A percentile compares a stretch with the other conserved stretches of the same genome.
Conservation (phyloP, 805 yeast genomes). For the Candida michaelii region DNA sequence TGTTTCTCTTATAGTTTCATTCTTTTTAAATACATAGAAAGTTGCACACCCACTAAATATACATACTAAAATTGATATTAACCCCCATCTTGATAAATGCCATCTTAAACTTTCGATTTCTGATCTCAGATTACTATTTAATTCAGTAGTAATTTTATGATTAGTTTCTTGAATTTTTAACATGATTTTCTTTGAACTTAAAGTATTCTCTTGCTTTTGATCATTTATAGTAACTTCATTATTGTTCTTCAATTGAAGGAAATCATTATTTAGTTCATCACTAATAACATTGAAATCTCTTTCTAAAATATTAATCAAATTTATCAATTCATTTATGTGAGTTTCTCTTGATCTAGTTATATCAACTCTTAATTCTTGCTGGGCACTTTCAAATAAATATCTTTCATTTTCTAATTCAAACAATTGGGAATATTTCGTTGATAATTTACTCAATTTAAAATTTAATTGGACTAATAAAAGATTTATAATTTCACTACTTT, state of each 20-base stretch:
- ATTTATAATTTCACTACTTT: slow-evolving; percentile 59
- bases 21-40: slow-evolving; percentile 47
- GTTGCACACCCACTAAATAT: slow-evolving; percentile 55
- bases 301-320: slow-evolving; percentile 66
- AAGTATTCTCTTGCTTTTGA: slow-evolving; percentile 80
- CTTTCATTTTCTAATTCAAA: slow-evolving; percentile 84
- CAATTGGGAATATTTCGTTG: slow-evolving; percentile 47
- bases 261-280: slow-evolving; percentile 70
- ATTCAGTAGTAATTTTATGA: slow-evolving; percentile 78
- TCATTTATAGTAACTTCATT: slow-evolving; percentile 82
- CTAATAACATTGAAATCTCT: slow-evolving; percentile 69
- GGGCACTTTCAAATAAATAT: slow-evolving; percentile 89
- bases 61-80: slow-evolving; percentile 68
- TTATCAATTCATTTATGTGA: slow-evolving; percentile 65
- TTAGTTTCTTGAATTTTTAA: slow-evolving; percentile 77
- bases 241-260: slow-evolving; percentile 63
- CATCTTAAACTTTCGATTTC: slow-evolving; percentile 89
- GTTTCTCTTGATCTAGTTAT: slow-evolving; percentile 69
- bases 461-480: slow-evolving; percentile 46
- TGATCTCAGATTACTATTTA: slow-evolving; percentile 77
- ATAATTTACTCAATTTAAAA: slow-evolving; percentile 42
- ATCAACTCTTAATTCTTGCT: slow-evolving; percentile 80
- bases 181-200: slow-evolving; percentile 66
- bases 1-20: slow-evolving; percentile 16
- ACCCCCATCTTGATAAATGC: slow-evolving; percentile 89